Evolutionary conservation across 352 stramenopile species (phyloP).

Genomic region (Aphanomyces stellatus): DNA sequence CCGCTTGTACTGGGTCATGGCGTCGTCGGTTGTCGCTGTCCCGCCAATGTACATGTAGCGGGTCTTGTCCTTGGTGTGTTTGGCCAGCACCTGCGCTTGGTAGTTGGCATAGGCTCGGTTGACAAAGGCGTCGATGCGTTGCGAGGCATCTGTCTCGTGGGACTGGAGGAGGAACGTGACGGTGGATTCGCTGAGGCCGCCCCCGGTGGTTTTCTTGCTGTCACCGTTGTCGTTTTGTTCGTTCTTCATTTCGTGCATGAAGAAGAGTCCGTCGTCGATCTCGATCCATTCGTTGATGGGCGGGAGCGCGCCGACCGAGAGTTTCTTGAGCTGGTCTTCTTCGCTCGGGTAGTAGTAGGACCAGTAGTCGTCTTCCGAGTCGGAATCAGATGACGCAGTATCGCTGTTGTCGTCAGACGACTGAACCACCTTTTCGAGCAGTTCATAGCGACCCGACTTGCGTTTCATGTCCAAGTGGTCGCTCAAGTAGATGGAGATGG

Average conservation of each 20-base stretch:
- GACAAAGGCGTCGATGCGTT: slow-evolving; percentile 37
- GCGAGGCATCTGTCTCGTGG: slow-evolving; percentile 21
- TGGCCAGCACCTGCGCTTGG: slow-evolving; percentile 26
- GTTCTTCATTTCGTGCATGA: slow-evolving; percentile 28
- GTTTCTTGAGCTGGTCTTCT: slow-evolving; percentile 20
- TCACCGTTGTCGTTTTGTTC: slow-evolving; percentile 17
- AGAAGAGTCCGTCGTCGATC: slow-evolving; percentile 31
- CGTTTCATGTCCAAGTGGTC: slow-evolving; percentile 31
- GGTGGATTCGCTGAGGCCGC: neutral
- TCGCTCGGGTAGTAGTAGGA: neutral
- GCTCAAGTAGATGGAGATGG: slow-evolving; percentile 33
- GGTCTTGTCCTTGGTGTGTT: slow-evolving; percentile 28
- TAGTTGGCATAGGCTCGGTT: slow-evolving; percentile 29
- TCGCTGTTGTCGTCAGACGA: slow-evolving; percentile 14
- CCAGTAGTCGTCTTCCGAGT: neutral
- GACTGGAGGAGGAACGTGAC: slow-evolving; percentile 3
- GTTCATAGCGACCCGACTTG: slow-evolving; percentile 35
- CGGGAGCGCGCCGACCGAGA: slow-evolving; percentile 33
- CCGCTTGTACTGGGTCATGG: slow-evolving; percentile 38
- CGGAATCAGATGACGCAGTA: too few species aligned
- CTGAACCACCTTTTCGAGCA: slow-evolving; percentile 31
- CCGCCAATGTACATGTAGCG: slow-evolving; percentile 47
- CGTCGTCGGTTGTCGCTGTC: slow-evolving; percentile 11
- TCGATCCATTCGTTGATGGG: slow-evolving; percentile 37
- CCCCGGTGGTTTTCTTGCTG: neutral